Base-by-base conservation (phyloP, 495 filamentous ascomycete genomes). In the Neurospora sp. region DNA sequence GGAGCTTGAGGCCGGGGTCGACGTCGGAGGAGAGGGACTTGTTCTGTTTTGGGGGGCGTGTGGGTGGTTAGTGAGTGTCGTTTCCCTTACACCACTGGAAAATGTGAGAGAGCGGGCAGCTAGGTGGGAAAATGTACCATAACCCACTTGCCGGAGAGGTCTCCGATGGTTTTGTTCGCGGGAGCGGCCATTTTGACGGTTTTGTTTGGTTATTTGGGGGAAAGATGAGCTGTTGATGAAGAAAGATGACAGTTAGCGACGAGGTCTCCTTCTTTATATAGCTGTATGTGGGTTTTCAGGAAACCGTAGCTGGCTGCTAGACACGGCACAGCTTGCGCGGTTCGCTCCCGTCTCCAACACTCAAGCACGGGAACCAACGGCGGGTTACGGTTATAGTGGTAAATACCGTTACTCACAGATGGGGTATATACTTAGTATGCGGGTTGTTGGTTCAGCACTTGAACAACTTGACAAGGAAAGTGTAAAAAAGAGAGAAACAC, bases 181-280 rank as follows among this genome's bases (percentile, higher is more conserved):
- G 94, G 94, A 71, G 94, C 92, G 75, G 94, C 94, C 94, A 98
- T 98, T 74, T 73, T 90, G 83, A 54, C 69, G 38, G 48, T 37
- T 23, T 39, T 7, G 20, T 66, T 38, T 44, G 42, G 23, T 38
- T 41, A 18, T 71, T 66, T 18, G 20, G 48, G 48, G 48, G 12
- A 27, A 59, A 23, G n/a, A 6, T 31, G 54, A 14, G 23, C 54
- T 66, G 27, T 9, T 0, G 54, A 8, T 0, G 48, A 31, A 5
- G 12, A 62, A 3, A 62, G 1, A 35, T 12, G 54, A 5, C 10
- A 0, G 54, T 66, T 18, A 66, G 27, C 27, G 27, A 35, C 27
- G 6, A 14, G n/a, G 1, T 31, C 5, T 3, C 14, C 3, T 16
- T 1, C 48, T 31, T 18, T 18, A 66, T 35, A 62, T 8, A 14